phyloP scores from a whole-genome alignment of 106 monocot species.

The Acorus gramineus region DNA sequence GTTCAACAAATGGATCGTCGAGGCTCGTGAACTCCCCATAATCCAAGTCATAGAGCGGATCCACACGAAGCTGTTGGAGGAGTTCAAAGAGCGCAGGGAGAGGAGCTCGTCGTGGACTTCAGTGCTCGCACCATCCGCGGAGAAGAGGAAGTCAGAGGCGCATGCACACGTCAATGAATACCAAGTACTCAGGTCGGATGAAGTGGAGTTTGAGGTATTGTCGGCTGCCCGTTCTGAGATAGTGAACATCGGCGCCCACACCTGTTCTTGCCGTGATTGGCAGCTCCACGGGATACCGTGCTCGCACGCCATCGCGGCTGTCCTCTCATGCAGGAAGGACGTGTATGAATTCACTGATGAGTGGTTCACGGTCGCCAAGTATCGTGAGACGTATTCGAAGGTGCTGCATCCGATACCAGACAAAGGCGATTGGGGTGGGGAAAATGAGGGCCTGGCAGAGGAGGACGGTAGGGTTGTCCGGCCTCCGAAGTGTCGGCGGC shows the following conservation, averaged over 20 bases:
- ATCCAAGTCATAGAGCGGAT: slow-evolving; percentile 53
- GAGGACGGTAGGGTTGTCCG: slow-evolving; percentile 19
- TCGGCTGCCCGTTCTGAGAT: slow-evolving; percentile 38
- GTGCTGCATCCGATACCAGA: slow-evolving; percentile 30
- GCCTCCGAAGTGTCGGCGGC: slow-evolving; percentile 49
- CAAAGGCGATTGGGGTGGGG: slow-evolving; percentile 34
- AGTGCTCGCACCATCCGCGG: slow-evolving; percentile 38
- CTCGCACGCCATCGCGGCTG: slow-evolving; percentile 49
- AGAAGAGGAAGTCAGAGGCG: slow-evolving; percentile 30
- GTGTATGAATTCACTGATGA: slow-evolving; percentile 39
- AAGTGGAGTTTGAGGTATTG: slow-evolving; percentile 56
- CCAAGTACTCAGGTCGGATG: slow-evolving; percentile 56
- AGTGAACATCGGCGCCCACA: slow-evolving; percentile 45
- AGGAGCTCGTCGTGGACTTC: slow-evolving; percentile 25
- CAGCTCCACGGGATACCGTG: slow-evolving; percentile 59
- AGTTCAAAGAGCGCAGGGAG: slow-evolving; percentile 32
- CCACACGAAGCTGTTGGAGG: slow-evolving; percentile 24
- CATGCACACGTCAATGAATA: slow-evolving; percentile 17
- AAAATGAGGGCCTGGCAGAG: not conserved
- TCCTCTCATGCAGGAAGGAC: slow-evolving; percentile 41
- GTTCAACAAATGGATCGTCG: slow-evolving; percentile 51
- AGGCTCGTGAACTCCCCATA: slow-evolving; percentile 48
- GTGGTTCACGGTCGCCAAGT: slow-evolving; percentile 31
- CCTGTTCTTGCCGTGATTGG: slow-evolving; percentile 64
- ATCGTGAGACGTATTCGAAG: slow-evolving; percentile 31